These are phyloP conservation scores for Colletotrichum gloeosporioides DNA, from an alignment of 2,329 filamentous ascomycete species.

Conservation along the genomic window DNA sequence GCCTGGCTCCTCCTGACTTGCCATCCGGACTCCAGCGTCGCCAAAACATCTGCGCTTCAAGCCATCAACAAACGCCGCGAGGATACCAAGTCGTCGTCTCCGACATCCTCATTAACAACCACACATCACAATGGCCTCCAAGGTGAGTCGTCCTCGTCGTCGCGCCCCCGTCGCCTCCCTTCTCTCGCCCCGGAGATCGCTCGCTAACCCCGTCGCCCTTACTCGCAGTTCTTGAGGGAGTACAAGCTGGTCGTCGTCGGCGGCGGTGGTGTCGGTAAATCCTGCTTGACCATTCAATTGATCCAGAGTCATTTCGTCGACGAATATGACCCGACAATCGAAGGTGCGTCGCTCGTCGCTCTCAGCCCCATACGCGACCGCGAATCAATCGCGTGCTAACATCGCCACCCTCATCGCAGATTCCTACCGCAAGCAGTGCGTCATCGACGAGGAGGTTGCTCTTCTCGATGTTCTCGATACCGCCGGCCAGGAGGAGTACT, in stretches of 20 bases:
- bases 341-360: constrained; percentile 67
- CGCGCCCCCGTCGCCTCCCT: background rate
- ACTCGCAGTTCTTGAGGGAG: constrained; percentile 77
- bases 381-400: constrained; percentile 25
- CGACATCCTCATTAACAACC: background rate
- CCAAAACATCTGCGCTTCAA: background rate
- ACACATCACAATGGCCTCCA: constrained; percentile 42
- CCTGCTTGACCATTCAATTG: constrained; percentile 97
- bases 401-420: constrained; percentile 58
- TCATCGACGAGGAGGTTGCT: constrained; percentile 97
- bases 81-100: background rate
- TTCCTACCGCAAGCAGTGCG: constrained; percentile 99
- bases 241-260: constrained; percentile 98
- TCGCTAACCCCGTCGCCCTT: constrained; percentile 24
- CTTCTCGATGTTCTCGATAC: constrained; percentile 98
- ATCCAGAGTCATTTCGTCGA: constrained; percentile 98
- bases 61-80: constrained; percentile 13
- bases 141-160: constrained; percentile 32
- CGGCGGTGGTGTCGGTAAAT: constrained; percentile 98
- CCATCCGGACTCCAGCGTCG: constrained; percentile 2
- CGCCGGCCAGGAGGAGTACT: constrained; percentile 98
- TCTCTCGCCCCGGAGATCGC: background rate
- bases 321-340: constrained; percentile 98
- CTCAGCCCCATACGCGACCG: background rate
- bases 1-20: constrained; percentile 1